phyloP scores from a whole-genome alignment of 495 filamentous ascomycete species.

The Apodospora peruviana region DNA sequence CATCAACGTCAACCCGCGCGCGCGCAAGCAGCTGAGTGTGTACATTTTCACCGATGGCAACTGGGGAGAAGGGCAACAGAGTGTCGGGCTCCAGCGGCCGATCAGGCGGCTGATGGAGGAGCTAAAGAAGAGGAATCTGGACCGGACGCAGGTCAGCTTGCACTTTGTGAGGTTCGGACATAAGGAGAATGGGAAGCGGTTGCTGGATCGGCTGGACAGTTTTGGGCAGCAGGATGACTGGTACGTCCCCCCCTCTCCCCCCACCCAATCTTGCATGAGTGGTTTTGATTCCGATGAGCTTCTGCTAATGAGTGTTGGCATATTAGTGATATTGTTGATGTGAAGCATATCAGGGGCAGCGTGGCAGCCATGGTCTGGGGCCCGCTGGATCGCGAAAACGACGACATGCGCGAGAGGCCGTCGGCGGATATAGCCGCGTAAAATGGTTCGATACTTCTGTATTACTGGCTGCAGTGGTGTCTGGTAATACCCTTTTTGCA shows the following conservation, averaged over 20 bases:
- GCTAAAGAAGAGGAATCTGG: slow-evolving; percentile 11
- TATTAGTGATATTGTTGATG: slow-evolving; percentile 10
- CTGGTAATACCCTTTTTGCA: too few relatives aligned
- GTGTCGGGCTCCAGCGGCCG: slow-evolving; percentile 9
- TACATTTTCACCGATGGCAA: slow-evolving; percentile 38
- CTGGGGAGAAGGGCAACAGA: slow-evolving; percentile 19
- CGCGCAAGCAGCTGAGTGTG: slow-evolving; percentile 22
- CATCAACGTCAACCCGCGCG: slow-evolving; percentile 8
- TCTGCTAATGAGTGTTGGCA: too few relatives aligned
- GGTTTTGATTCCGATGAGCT: too few relatives aligned
- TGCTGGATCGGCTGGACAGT: slow-evolving; percentile 27
- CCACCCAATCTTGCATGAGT: too few relatives aligned
- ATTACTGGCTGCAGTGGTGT: too few relatives aligned
- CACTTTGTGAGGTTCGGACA: slow-evolving; percentile 41
- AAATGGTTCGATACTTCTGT: too few relatives aligned
- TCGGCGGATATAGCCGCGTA: too few relatives aligned
- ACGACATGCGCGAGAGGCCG: too few relatives aligned
- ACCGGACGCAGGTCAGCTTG: slow-evolving; percentile 25
- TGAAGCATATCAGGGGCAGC: slow-evolving; percentile 4
- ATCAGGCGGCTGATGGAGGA: slow-evolving; percentile 22
- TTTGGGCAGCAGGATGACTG: slow-evolving; percentile 8
- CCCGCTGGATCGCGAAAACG: background rate
- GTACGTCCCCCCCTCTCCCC: too few relatives aligned
- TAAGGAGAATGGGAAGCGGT: slow-evolving; percentile 16
- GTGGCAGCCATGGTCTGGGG: slow-evolving; percentile 1